A percentile compares a stretch with the other conserved stretches of the same genome.
phyloP scores from a whole-genome alignment of 495 filamentous ascomycete genomes.

The Penicillium atrosanguineum region DNA sequence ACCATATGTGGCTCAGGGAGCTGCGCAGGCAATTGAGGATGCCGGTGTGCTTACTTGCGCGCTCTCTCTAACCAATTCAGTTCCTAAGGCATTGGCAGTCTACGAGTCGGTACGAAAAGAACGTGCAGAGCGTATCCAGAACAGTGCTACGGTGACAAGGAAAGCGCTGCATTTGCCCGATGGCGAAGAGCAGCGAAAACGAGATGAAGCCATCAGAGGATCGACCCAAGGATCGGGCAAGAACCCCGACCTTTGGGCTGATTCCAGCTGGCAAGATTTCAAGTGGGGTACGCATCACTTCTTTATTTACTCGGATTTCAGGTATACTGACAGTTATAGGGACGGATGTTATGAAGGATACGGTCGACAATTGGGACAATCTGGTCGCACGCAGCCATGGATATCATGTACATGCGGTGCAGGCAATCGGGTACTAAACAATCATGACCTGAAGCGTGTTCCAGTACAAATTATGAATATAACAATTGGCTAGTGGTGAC shows the following conservation, averaged over 20 bases:
- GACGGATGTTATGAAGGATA: too few species aligned
- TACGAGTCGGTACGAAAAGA: background rate
- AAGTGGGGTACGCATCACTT: too few species aligned
- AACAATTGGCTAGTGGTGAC: too few species aligned
- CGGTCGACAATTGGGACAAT: too few species aligned
- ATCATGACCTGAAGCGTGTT: too few species aligned
- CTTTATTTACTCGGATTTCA: too few species aligned
- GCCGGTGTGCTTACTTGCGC: conserved; percentile 57
- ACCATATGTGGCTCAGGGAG: conserved; percentile 70
- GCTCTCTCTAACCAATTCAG: background rate
- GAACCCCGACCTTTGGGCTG: background rate
- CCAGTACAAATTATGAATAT: too few species aligned
- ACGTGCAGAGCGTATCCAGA: background rate
- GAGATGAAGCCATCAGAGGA: background rate
- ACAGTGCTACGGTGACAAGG: background rate
- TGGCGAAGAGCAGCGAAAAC: background rate
- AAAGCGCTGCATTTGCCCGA: background rate
- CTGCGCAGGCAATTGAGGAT: conserved; percentile 77
- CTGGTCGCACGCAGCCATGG: too few species aligned
- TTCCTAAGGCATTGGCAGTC: background rate
- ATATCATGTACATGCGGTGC: too few species aligned
- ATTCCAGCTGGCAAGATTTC: background rate
- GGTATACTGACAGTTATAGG: too few species aligned
- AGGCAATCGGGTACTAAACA: too few species aligned
- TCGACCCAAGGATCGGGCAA: background rate